Evolutionary conservation across 2,329 filamentous ascomycete species (phyloP).

Genomic region (Pezicula neosporulosa): DNA sequence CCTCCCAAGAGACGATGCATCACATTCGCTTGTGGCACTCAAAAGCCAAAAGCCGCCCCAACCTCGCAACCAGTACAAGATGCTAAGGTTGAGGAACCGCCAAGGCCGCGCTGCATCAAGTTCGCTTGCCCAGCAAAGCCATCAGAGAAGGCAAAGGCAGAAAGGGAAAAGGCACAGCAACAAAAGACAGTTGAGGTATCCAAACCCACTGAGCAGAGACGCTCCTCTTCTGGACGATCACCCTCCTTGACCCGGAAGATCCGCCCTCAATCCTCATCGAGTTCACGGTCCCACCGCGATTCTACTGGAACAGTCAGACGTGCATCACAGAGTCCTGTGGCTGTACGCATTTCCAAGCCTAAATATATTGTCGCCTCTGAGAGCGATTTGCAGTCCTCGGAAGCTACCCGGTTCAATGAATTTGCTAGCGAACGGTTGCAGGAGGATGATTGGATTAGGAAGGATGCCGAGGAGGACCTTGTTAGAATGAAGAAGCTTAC

Average conservation of each 20-base stretch:
- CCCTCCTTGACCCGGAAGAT: conserved; percentile 24
- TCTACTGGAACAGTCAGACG: conserved; percentile 28
- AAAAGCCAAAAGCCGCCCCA: conserved; percentile 34
- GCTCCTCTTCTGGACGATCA: conserved; percentile 15
- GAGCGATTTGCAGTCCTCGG: conserved; percentile 28
- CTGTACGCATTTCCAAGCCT: conserved; percentile 32
- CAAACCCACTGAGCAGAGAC: conserved; percentile 15
- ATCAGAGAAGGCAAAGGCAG: conserved; percentile 31
- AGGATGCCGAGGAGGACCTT: conserved; percentile 51
- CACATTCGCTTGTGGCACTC: conserved; percentile 70
- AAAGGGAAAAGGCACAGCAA: conserved; percentile 30
- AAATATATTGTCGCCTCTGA: conserved; percentile 28
- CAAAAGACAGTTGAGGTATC: background rate
- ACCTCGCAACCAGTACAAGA: conserved; percentile 18
- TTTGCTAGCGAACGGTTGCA: conserved; percentile 81
- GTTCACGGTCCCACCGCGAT: conserved; percentile 16
- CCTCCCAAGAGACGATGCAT: conserved; percentile 80
- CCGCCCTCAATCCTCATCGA: conserved; percentile 3
- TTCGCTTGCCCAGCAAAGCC: conserved; percentile 68
- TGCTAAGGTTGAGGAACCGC: conserved; percentile 31
- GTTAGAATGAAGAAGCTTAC: conserved; percentile 66
- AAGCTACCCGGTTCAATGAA: conserved; percentile 75
- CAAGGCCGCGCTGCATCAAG: conserved; percentile 62
- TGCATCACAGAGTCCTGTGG: conserved; percentile 34
- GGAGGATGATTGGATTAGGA: conserved; percentile 86